Conservation (phyloP, 83 land plant species). For the Larix sibirica region DNA sequence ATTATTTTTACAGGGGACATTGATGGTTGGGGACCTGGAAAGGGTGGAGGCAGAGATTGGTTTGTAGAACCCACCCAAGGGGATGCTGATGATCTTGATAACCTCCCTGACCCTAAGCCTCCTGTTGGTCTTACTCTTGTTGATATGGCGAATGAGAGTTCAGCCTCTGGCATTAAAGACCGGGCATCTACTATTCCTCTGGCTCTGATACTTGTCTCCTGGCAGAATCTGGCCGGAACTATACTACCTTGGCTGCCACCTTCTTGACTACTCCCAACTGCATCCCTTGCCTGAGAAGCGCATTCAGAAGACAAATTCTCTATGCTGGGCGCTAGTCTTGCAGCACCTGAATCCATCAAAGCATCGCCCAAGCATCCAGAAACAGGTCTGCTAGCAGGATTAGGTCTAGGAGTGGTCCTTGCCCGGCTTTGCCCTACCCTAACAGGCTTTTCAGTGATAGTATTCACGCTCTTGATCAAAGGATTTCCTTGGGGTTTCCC, state of each 20-base stretch:
- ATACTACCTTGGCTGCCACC: conserved; percentile 23
- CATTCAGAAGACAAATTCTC: neutral
- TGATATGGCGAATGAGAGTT: conserved; percentile 20
- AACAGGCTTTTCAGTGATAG: neutral
- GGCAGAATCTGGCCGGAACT: conserved; percentile 2
- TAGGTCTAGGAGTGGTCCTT: conserved; percentile 13
- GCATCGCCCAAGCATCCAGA: conserved; percentile 1
- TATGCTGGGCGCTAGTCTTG: neutral
- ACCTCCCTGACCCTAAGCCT: conserved; percentile 1
- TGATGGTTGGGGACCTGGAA: conserved; percentile 17
- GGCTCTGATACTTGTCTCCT: conserved; percentile 12
- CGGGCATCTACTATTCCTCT: conserved; percentile 17
- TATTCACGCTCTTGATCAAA: conserved; percentile 32
- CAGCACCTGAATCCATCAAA: neutral
- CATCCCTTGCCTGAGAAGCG: conserved; percentile 6
- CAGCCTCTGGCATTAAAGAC: conserved; percentile 37
- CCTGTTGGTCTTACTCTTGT: conserved; percentile 18
- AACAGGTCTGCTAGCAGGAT: conserved; percentile 10
- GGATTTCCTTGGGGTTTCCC: conserved; percentile 13
- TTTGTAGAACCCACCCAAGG: conserved; percentile 8
- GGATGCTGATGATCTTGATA: conserved; percentile 16
- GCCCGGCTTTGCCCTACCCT: neutral
- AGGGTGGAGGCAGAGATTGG: conserved; percentile 40
- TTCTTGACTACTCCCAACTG: conserved; percentile 14
- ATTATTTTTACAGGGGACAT: conserved; percentile 22